Evolutionary conservation across 2,329 filamentous ascomycete genomes (phyloP).

Genomic region (Nothophoma quercina): DNA sequence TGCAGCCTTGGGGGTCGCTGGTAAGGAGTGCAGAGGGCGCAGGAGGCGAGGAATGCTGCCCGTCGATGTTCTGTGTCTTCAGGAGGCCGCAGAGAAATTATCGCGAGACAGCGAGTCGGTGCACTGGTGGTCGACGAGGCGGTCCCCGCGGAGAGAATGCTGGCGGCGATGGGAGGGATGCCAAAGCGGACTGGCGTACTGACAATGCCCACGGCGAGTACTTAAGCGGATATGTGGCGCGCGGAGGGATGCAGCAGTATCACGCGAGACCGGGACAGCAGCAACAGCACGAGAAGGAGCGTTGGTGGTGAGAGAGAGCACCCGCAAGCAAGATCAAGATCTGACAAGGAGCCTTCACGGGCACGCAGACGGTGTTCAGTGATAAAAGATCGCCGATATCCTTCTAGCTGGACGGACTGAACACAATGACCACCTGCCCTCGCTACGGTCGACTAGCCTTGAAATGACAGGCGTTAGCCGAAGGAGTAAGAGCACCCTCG

Average conservation of each 20-base stretch:
- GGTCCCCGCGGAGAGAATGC: constrained; percentile 15
- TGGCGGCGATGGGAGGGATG: constrained; percentile 17
- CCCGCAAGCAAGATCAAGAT: not conserved
- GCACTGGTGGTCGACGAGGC: constrained; percentile 22
- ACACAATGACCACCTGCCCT: constrained; percentile 17
- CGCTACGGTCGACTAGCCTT: constrained; percentile 13
- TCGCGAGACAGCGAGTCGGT: constrained; percentile 13
- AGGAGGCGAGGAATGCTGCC: constrained; percentile 3
- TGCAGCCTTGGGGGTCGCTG: constrained; percentile 22
- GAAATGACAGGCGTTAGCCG: constrained; percentile 18
- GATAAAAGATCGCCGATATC: constrained; percentile 15
- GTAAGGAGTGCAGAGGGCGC: constrained; percentile 5
- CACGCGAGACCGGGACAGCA: not conserved
- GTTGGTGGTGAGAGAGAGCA: not conserved
- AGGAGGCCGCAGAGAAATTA: constrained; percentile 4
- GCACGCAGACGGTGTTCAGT: constrained; percentile 2
- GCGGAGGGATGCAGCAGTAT: not conserved
- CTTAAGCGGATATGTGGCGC: constrained; percentile 4
- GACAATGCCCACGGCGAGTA: not conserved
- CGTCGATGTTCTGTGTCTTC: too few species aligned
- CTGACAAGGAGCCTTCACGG: not conserved
- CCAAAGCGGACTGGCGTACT: constrained; percentile 11
- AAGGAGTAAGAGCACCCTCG: constrained; percentile 7
- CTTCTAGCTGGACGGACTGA: constrained; percentile 1
- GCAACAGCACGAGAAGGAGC: constrained; percentile 3